Base-by-base conservation (phyloP, 2,329 filamentous ascomycete genomes). In the Pseudonectria buxi region DNA sequence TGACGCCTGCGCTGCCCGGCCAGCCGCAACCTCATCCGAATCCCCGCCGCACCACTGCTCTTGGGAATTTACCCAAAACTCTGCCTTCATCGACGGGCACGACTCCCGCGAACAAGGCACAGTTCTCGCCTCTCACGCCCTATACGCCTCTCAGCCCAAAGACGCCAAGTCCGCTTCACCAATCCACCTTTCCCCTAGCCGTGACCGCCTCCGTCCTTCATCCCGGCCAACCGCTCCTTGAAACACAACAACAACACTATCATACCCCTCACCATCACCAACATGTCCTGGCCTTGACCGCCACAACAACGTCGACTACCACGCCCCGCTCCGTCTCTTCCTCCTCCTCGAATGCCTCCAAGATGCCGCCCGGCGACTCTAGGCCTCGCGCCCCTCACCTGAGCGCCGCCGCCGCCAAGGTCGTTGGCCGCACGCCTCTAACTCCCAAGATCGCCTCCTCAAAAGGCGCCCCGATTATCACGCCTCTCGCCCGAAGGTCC, bases 311-410 rank as follows among this genome's bases (percentile, higher is more conserved):
- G 15, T 28, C 37, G 26, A 37, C 37, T 27, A 32, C 45, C 4
- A 44, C 36, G 30, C 36, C 35, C 33, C 36, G 32, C 33, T 37
- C 39, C 39, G 44, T 50, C 30, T 47, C 50, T 27, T 51, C 49
- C 35, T 43, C 44, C 35, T 41, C 47, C 32, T 53, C 49, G 48
- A 50, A 48, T 45, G 46, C 44, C 41, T 32, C 44, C 35, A 61
- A 52, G 32, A 61, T 63, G 58, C 57, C 67, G 55, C 67, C 74
- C 55, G 68, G 74, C 44, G 65, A 63, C 61, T 71, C 70, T 48
- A 70, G 71, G 55, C 76, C 80, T 27, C 71, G 83, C 54, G 81
- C 81, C 65, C 83, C 86, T 35, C 74, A 78, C 40, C 76, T 88
- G 51, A 74, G 71, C 58, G 72, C 81, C 45, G 67, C 77, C 30